Evolutionary conservation across 1,139 yeast species (phyloP).

Genomic region (Scheffersomyces segobiensis): DNA sequence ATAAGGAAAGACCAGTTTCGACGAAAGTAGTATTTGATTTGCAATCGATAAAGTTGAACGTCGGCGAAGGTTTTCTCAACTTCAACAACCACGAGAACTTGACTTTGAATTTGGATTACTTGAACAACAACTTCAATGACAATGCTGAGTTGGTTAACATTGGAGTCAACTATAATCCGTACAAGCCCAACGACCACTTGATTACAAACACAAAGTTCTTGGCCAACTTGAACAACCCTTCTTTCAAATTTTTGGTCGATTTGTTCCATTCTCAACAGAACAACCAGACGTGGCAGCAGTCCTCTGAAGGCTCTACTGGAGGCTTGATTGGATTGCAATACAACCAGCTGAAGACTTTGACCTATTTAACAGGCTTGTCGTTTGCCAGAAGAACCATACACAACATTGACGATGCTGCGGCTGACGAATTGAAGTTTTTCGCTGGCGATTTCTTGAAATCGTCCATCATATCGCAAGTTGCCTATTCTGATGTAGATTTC

Average conservation of each 20-base stretch:
- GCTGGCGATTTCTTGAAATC: slow-evolving; percentile 39
- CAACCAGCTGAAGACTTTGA: slow-evolving; percentile 13
- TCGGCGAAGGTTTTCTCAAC: slow-evolving; percentile 37
- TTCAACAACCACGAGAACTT: slow-evolving; percentile 43
- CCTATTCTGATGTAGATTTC: slow-evolving; percentile 22
- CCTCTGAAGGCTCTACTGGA: slow-evolving; percentile 33
- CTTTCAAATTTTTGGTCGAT: slow-evolving; percentile 39
- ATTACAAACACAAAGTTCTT: slow-evolving; percentile 34
- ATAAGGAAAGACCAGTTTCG: slow-evolving; percentile 37
- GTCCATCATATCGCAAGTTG: slow-evolving; percentile 29
- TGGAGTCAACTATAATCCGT: slow-evolving; percentile 47
- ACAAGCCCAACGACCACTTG: slow-evolving; percentile 46
- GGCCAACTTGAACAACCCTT: slow-evolving; percentile 42
- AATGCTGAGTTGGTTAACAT: slow-evolving; percentile 44
- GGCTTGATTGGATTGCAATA: slow-evolving; percentile 46
- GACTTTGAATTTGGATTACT: slow-evolving; percentile 39
- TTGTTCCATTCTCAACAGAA: slow-evolving; percentile 37
- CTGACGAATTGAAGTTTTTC: slow-evolving; percentile 30
- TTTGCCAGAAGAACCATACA: slow-evolving; percentile 43
- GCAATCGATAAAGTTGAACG: slow-evolving; percentile 32
- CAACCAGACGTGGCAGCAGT: slow-evolving; percentile 42
- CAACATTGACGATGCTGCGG: slow-evolving; percentile 44
- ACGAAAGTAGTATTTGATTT: slow-evolving; percentile 42
- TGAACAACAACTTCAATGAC: slow-evolving; percentile 45
- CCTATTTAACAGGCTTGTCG: slow-evolving; percentile 39